Evolutionary conservation across 768 basidiomycete species (phyloP).

Genomic region (Mycena alexandri): DNA sequence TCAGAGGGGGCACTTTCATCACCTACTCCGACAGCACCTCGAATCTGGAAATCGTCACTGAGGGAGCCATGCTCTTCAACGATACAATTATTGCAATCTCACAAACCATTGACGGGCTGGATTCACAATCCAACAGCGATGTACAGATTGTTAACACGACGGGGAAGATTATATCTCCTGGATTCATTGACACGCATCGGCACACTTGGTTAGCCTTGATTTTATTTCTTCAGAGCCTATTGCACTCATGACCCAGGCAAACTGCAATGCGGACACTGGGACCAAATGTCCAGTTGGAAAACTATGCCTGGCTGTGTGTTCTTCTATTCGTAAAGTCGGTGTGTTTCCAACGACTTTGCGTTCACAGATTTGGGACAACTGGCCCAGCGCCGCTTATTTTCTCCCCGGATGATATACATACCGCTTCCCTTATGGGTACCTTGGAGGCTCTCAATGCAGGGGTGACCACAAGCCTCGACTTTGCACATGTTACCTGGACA

Average conservation of each 20-base stretch:
- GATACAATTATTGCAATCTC: conserved; percentile 30
- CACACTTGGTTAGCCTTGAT: conserved; percentile 19
- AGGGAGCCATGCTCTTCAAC: conserved; percentile 29
- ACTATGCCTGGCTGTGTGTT: conserved; percentile 25
- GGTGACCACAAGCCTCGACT: conserved; percentile 22
- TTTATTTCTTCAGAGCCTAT: not conserved
- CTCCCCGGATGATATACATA: conserved; percentile 26
- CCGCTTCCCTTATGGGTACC: conserved; percentile 22
- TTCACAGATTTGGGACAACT: conserved; percentile 13
- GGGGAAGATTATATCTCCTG: conserved; percentile 31
- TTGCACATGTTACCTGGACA: conserved; percentile 30
- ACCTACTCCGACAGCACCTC: conserved; percentile 25
- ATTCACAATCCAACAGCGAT: conserved; percentile 16
- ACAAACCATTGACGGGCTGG: conserved; percentile 25
- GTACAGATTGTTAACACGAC: conserved; percentile 28
- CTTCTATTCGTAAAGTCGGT: not conserved
- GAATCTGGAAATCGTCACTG: conserved; percentile 23
- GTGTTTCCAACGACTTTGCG: not conserved
- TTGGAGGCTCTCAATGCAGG: conserved; percentile 30
- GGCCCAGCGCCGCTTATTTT: conserved; percentile 21
- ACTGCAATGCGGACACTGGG: conserved; percentile 25
- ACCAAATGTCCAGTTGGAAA: conserved; percentile 30
- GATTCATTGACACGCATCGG: conserved; percentile 30
- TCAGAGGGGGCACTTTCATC: conserved; percentile 30
- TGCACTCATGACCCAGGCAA: conserved; percentile 11